These are phyloP conservation scores for Solanum ossicruentum DNA, from an alignment of 257 asterid species.

Conservation along the genomic window DNA sequence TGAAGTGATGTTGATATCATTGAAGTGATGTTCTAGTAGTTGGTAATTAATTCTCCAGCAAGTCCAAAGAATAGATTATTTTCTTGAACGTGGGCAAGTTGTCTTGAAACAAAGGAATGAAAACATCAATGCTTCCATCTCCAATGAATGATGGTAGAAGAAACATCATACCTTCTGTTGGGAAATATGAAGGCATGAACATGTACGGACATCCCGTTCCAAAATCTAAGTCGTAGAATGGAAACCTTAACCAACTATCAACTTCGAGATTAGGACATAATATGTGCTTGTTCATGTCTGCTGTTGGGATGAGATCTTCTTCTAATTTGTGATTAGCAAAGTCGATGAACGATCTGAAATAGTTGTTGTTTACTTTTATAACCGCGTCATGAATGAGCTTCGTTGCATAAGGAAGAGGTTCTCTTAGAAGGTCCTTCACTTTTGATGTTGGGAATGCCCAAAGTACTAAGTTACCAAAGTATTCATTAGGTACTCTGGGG, in stretches of 20 bases:
- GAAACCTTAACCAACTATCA: conserved; percentile 80
- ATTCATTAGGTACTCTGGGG: conserved; percentile 51
- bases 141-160: background rate
- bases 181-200: conserved; percentile 70
- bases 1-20: background rate
- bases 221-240: conserved; percentile 68
- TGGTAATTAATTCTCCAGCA: background rate
- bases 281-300: conserved; percentile 39
- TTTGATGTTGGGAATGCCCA: conserved; percentile 63
- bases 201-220: conserved; percentile 61
- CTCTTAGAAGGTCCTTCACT: conserved; percentile 25
- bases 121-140: conserved; percentile 1
- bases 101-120: conserved; percentile 48
- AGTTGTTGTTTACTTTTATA: conserved; percentile 31
- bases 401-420: conserved; percentile 44
- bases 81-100: conserved; percentile 37
- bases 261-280: conserved; percentile 77
- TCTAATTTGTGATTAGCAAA: conserved; percentile 35
- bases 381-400: conserved; percentile 59
- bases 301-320: conserved; percentile 43
- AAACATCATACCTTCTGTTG: conserved; percentile 58
- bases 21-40: background rate
- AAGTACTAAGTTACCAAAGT: conserved; percentile 69
- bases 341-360: conserved; percentile 71
- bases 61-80: conserved; percentile 50